Evolutionary conservation across 495 filamentous ascomycete species (phyloP).

Genomic region (Aspergillus heteromorphus): DNA sequence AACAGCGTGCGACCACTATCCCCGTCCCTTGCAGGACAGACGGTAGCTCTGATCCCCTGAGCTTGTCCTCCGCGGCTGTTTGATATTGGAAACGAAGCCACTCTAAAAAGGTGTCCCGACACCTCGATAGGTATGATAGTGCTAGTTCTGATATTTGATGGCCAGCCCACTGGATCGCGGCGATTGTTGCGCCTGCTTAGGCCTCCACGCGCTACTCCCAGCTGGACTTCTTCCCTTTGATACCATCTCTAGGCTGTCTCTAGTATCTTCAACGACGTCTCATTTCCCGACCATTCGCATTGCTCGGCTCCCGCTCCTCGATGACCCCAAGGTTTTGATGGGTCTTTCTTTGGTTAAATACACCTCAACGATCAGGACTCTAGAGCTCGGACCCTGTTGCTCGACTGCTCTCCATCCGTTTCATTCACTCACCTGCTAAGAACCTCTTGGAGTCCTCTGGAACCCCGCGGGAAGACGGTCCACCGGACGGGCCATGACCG

Average conservation of each 20-base stretch:
- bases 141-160: no score
- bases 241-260: neutral
- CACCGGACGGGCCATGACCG: neutral
- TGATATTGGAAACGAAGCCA: no score
- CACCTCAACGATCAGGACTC: neutral
- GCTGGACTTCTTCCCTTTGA: neutral
- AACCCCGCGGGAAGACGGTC: neutral
- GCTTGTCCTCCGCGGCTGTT: no score
- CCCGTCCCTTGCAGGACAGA: no score
- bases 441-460: neutral
- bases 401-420: no score
- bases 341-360: neutral
- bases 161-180: no score
- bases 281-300: neutral
- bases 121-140: no score
- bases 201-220: neutral
- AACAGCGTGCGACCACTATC: no score
- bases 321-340: neutral
- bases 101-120: no score
- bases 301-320: neutral
- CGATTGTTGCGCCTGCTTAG: neutral
- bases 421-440: neutral
- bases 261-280: neutral
- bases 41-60: no score
- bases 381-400: neutral